A percentile compares a stretch with the other conserved stretches of the same genome.
Evolutionary conservation across 441 rosid species (phyloP).

Genomic region (Flueggea neowawraea): DNA sequence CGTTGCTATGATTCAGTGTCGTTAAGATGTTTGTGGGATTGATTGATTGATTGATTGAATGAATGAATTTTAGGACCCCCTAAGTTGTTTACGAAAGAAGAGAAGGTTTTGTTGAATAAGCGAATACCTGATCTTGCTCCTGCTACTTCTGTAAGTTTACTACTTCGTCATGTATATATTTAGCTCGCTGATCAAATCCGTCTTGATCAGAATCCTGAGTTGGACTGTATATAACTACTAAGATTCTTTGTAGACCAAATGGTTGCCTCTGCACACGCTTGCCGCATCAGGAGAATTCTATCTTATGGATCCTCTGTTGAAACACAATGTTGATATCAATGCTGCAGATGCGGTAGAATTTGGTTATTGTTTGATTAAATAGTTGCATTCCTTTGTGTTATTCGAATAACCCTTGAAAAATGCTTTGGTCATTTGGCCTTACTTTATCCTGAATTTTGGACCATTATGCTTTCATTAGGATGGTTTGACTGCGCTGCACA

Average conservation of each 20-base stretch:
- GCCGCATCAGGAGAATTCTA: slow-evolving; percentile 90
- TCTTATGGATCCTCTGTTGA: slow-evolving; percentile 66
- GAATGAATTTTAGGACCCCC: slow-evolving; percentile 37
- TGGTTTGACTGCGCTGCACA: slow-evolving; percentile 81
- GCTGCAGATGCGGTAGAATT: slow-evolving; percentile 58
- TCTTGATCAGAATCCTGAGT: not conserved
- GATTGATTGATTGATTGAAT: too few relatives aligned
- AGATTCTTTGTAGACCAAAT: slow-evolving; percentile 50
- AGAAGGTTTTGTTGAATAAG: slow-evolving; percentile 69
- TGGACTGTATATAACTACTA: too few relatives aligned
- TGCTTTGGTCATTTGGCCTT: not conserved
- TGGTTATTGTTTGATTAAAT: not conserved
- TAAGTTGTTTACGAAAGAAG: slow-evolving; percentile 74
- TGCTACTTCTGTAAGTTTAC: slow-evolving; percentile 75
- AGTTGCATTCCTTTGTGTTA: not conserved
- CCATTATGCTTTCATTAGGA: slow-evolving; percentile 39
- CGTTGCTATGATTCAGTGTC: too few relatives aligned
- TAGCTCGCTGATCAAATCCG: too few relatives aligned
- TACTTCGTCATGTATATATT: not conserved
- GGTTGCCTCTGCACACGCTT: slow-evolving; percentile 88
- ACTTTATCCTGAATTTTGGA: too few relatives aligned
- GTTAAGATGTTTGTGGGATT: not conserved
- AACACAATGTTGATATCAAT: slow-evolving; percentile 78
- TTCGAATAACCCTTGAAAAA: not conserved
- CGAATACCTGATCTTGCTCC: slow-evolving; percentile 59